These are phyloP conservation scores for Hypoxylon rubiginosum DNA, from an alignment of 2,329 filamentous ascomycete species.

Conservation along the genomic window DNA sequence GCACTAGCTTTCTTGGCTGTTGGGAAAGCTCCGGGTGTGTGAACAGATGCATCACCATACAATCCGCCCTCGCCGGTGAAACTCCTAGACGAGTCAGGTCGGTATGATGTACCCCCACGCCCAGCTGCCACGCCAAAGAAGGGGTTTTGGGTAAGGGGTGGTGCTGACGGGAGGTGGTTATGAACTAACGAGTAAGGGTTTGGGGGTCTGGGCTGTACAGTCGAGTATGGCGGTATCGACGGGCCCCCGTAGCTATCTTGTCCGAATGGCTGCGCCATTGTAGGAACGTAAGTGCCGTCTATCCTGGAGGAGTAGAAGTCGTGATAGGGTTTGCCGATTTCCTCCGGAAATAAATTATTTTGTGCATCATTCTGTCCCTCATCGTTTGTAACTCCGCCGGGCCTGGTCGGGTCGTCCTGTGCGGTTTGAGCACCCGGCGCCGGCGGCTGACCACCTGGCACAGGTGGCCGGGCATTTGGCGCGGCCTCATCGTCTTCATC, in stretches of 20 bases:
- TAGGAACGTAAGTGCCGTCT: conserved; percentile 30
- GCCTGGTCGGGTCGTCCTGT: no score
- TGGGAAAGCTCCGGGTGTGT: conserved; percentile 35
- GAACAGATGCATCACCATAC: conserved; percentile 53
- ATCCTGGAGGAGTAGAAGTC: neutral
- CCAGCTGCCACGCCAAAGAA: conserved; percentile 48
- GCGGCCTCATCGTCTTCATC: no score
- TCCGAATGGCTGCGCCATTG: conserved; percentile 21
- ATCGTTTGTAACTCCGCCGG: no score
- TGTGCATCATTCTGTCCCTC: no score
- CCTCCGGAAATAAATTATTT: no score
- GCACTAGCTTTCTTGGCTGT: no score
- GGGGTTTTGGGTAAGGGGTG: conserved; percentile 33
- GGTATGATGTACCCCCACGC: conserved; percentile 41
- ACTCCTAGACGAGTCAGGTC: conserved; percentile 48
- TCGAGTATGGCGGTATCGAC: conserved; percentile 32
- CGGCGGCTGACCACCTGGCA: no score
- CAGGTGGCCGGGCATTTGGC: no score
- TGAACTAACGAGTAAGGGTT: conserved; percentile 33
- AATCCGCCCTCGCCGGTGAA: conserved; percentile 55
- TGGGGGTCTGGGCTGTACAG: conserved; percentile 27
- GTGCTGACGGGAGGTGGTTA: conserved; percentile 39
- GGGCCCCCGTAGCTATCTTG: neutral
- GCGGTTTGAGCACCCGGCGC: no score
- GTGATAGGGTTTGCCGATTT: neutral